These are phyloP conservation scores for Penicillium psychrosexuale DNA, from an alignment of 2,329 filamentous ascomycete genomes.

Conservation along the genomic window DNA sequence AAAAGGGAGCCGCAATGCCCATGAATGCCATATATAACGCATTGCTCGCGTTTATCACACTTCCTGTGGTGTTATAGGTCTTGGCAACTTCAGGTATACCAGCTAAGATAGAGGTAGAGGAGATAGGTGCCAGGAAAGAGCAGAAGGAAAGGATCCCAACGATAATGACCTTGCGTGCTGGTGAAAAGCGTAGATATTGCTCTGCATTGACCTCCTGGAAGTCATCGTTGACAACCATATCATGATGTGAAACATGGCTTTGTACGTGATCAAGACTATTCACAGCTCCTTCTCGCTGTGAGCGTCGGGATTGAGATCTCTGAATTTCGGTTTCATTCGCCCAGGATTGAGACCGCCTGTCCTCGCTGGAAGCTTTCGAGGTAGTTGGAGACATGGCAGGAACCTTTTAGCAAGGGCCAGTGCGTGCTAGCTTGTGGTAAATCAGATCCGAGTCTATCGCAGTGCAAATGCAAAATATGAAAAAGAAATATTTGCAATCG, in stretches of 20 bases:
- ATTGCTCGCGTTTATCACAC: slow-evolving; percentile 70
- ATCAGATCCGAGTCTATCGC: not conserved
- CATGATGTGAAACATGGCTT: slow-evolving; percentile 35
- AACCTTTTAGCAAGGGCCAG: not conserved
- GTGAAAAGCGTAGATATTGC: slow-evolving; percentile 63
- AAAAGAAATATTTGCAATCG: not conserved
- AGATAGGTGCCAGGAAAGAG: slow-evolving; percentile 71
- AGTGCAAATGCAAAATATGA: not conserved
- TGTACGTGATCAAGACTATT: slow-evolving; percentile 31
- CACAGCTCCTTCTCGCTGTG: slow-evolving; percentile 10
- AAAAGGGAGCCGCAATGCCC: slow-evolving; percentile 67
- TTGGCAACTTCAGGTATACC: slow-evolving; percentile 70
- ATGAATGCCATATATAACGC: slow-evolving; percentile 73
- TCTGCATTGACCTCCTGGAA: slow-evolving; percentile 48
- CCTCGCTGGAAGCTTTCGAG: slow-evolving; percentile 16
- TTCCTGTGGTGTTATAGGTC: slow-evolving; percentile 63
- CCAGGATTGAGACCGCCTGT: slow-evolving; percentile 1
- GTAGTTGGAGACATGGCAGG: slow-evolving; percentile 13
- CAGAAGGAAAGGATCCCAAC: slow-evolving; percentile 69
- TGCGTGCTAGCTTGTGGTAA: not conserved
- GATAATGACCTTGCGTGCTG: slow-evolving; percentile 62
- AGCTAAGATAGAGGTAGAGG: slow-evolving; percentile 68
- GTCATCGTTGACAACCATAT: slow-evolving; percentile 29
- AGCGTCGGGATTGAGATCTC: slow-evolving; percentile 14
- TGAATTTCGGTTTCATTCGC: slow-evolving; percentile 11